phyloP scores from a whole-genome alignment of 2,329 filamentous ascomycete species.

The Fusarium mundagurra region DNA sequence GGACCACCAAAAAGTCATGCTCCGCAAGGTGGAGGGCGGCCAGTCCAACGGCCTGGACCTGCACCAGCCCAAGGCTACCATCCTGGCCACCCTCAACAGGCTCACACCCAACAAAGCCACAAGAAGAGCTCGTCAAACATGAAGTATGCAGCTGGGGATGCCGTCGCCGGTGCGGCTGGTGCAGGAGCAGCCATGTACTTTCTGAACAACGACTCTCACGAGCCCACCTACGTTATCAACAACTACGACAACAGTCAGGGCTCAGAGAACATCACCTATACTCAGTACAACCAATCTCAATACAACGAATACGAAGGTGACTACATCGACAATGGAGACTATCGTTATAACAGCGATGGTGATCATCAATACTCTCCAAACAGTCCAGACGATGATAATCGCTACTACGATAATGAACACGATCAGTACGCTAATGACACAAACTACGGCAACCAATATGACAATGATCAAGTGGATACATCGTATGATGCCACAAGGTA shows the following conservation, averaged over 20 bases:
- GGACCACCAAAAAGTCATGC: not conserved
- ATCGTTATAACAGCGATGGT: not conserved
- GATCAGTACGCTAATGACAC: not conserved
- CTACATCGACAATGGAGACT: not conserved
- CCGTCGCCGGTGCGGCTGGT: not conserved
- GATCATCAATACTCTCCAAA: not conserved
- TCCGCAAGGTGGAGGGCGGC: not conserved
- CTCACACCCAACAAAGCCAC: not conserved
- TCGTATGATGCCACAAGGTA: not conserved
- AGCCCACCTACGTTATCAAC: constrained; percentile 7
- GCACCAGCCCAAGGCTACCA: not conserved
- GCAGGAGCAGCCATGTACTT: not conserved
- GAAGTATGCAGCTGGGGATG: constrained; percentile 3
- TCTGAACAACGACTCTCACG: constrained; percentile 7
- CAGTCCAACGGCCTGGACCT: not conserved
- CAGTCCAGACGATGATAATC: not conserved
- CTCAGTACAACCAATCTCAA: not conserved
- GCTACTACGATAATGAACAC: not conserved
- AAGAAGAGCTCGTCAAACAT: not conserved
- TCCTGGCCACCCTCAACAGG: not conserved
- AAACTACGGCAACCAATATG: not conserved
- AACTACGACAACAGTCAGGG: constrained; percentile 3
- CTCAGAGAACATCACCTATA: not conserved
- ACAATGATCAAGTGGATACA: not conserved
- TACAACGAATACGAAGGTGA: not conserved